phyloP scores from a whole-genome alignment of 164 flowering plant species.

The Vitis cinerea region DNA sequence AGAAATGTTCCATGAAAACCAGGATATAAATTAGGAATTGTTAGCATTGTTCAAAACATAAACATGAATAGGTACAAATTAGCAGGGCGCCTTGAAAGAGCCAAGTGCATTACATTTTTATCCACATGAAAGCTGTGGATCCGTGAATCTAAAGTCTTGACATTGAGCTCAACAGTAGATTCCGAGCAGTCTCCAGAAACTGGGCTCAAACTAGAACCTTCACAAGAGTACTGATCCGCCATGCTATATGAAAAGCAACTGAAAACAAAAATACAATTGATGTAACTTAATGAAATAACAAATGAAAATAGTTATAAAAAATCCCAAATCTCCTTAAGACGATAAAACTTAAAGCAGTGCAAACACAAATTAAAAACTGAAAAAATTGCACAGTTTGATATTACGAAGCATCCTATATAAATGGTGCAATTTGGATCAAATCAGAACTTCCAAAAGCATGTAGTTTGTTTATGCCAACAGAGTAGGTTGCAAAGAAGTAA shows the following conservation, averaged over 20 bases:
- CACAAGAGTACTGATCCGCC: constrained; percentile 55
- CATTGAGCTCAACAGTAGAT: constrained; percentile 65
- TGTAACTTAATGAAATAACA: no score
- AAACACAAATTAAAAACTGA: no score
- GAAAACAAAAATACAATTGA: not conserved
- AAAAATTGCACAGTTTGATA: no score
- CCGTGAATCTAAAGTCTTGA: constrained; percentile 92
- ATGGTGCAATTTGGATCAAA: no score
- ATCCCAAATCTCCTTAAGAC: no score
- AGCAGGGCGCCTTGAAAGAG: not conserved
- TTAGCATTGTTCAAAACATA: not conserved
- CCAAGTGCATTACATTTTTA: constrained; percentile 51
- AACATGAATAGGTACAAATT: not conserved
- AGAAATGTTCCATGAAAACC: no score
- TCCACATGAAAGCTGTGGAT: constrained; percentile 63
- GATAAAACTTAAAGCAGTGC: no score
- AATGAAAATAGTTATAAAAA: no score
- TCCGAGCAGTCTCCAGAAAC: constrained; percentile 46
- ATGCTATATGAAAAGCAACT: constrained; percentile 27
- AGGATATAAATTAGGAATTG: not conserved
- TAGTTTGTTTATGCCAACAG: no score
- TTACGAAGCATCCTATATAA: no score
- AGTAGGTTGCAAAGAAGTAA: no score
- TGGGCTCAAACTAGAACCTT: constrained; percentile 52
- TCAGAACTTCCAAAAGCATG: no score